phyloP scores from a whole-genome alignment of 75 land plant species.

The Cupressus sempervirens region DNA sequence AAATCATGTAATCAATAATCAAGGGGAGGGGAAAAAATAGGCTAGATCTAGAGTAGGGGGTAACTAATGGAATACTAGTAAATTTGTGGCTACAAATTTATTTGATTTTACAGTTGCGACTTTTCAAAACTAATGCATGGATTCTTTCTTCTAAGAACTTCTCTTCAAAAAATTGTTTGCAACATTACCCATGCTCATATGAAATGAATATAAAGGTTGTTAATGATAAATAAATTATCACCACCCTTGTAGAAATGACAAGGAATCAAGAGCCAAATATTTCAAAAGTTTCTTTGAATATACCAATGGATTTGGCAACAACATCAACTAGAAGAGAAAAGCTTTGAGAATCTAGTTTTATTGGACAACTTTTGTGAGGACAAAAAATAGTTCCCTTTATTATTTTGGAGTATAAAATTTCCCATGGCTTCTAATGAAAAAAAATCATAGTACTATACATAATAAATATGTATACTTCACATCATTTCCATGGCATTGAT shows the following conservation, averaged over 20 bases:
- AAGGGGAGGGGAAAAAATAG: too few relatives aligned
- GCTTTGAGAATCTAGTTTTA: constrained; percentile 23
- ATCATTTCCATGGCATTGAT: too few relatives aligned
- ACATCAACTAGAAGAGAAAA: constrained; percentile 25
- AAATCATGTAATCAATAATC: too few relatives aligned
- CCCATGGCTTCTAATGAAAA: not conserved
- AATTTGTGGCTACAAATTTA: not conserved
- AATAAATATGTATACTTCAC: too few relatives aligned
- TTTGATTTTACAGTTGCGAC: not conserved
- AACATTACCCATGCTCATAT: constrained; percentile 7
- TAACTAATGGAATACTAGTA: too few relatives aligned
- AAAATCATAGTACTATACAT: too few relatives aligned
- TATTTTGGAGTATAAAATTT: not conserved
- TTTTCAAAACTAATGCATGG: not conserved
- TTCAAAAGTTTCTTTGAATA: constrained; percentile 31
- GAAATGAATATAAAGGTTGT: constrained; percentile 36
- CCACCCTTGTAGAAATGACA: constrained; percentile 21
- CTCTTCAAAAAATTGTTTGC: not conserved
- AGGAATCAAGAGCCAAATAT: constrained; percentile 1
- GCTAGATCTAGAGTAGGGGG: too few relatives aligned
- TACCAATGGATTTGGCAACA: constrained; percentile 51
- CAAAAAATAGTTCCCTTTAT: not conserved
- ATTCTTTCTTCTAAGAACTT: not conserved
- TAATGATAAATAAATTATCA: constrained; percentile 23
- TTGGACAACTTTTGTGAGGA: constrained; percentile 48